These are phyloP conservation scores for Malania oleifera DNA, from an alignment of 164 flowering plant genomes.

Conservation along the genomic window DNA sequence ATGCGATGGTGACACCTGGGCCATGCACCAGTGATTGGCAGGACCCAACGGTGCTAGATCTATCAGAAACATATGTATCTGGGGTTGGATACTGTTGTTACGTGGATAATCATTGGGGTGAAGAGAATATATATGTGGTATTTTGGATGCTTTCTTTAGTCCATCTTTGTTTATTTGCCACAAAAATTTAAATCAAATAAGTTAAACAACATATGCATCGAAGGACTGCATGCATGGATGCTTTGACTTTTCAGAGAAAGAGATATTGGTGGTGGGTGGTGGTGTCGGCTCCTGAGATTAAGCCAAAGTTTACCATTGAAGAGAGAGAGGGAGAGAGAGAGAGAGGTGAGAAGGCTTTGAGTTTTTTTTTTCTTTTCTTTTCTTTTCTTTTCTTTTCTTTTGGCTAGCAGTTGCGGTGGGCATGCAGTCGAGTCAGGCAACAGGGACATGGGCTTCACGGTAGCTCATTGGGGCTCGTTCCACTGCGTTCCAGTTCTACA, in stretches of 20 bases:
- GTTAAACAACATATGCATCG: too few species aligned
- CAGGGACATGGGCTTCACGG: slow-evolving; percentile 16
- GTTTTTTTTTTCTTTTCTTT: too few species aligned
- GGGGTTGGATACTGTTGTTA: background rate
- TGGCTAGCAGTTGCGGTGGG: background rate
- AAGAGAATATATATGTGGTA: too few species aligned
- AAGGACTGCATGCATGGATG: slow-evolving; percentile 20
- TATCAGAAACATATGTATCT: slow-evolving; percentile 4
- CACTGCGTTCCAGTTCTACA: background rate
- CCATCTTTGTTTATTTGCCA: too few species aligned
- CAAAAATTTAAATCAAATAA: too few species aligned
- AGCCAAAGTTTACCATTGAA: slow-evolving; percentile 1
- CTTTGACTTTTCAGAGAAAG: slow-evolving; percentile 19
- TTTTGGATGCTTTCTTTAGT: background rate
- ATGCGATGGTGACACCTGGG: slow-evolving; percentile 29
- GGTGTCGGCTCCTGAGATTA: slow-evolving; percentile 19
- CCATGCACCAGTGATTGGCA: slow-evolving; percentile 8
- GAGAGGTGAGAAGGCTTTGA: background rate
- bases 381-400: too few species aligned
- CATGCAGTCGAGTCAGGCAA: background rate
- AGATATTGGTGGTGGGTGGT: slow-evolving; percentile 8
- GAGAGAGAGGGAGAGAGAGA: too few species aligned
- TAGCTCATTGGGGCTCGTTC: slow-evolving; percentile 12
- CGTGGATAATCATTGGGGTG: slow-evolving; percentile 1
- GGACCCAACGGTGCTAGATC: slow-evolving; percentile 14